phyloP scores from a whole-genome alignment of 75 land plant species.

The Cunninghamia lanceolata region DNA sequence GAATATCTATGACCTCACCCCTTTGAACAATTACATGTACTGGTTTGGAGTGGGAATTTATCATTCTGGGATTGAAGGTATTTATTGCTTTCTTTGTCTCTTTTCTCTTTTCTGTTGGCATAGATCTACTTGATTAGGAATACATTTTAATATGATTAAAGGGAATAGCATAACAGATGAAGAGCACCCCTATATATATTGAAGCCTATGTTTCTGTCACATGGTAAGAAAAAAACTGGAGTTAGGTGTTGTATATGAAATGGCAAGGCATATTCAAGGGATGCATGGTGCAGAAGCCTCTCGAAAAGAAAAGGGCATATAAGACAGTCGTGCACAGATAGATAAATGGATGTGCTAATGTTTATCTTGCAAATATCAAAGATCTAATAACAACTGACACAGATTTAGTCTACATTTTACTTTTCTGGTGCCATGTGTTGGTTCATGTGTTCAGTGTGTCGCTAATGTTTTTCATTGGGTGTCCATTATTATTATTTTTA shows the following conservation, averaged over 20 bases:
- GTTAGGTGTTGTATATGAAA: background rate
- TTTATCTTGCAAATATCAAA: background rate
- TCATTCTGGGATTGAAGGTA: constrained; percentile 91
- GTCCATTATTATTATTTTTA: background rate
- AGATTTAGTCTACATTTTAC: background rate
- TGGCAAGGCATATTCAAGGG: background rate
- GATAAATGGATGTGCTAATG: background rate
- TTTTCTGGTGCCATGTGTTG: background rate
- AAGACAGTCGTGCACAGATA: background rate
- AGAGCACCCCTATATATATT: background rate
- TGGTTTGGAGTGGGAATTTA: constrained; percentile 88
- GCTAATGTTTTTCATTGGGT: background rate
- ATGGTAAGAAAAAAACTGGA: background rate
- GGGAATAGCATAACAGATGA: background rate
- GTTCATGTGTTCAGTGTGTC: background rate
- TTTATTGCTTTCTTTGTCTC: background rate
- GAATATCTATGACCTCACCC: constrained; percentile 90
- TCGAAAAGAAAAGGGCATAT: background rate
- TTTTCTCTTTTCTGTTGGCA: background rate
- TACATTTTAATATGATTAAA: too few relatives aligned
- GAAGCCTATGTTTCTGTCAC: background rate
- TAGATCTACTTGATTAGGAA: background rate
- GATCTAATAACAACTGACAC: background rate
- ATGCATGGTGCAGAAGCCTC: background rate
- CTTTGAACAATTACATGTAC: constrained; percentile 68